phyloP scores from a whole-genome alignment of 306 rosid species.

The Sphenostylis stenocarpa region DNA sequence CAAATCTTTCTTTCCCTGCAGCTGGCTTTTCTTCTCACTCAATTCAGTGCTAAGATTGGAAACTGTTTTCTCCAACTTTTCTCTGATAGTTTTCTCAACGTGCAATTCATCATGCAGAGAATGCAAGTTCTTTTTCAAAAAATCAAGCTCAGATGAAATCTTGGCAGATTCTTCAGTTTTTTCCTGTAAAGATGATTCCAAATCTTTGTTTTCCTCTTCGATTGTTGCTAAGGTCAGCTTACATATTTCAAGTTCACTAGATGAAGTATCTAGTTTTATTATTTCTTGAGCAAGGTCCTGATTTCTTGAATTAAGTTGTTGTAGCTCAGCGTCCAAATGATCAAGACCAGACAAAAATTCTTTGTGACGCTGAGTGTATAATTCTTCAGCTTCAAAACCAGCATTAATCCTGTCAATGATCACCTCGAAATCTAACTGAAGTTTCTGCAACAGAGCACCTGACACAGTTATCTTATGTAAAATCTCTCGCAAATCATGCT shows the following conservation, averaged over 20 bases:
- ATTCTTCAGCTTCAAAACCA: conserved; percentile 64
- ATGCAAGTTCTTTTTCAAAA: conserved; percentile 34
- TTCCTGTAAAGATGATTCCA: conserved; percentile 51
- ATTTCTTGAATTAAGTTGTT: conserved; percentile 62
- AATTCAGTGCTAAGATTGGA: neutral
- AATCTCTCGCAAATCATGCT: conserved; percentile 47
- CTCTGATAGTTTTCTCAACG: neutral
- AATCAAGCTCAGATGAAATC: conserved; percentile 54
- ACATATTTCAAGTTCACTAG: conserved; percentile 57
- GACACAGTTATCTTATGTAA: conserved; percentile 54
- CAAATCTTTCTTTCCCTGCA: neutral
- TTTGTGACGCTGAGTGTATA: conserved; percentile 53
- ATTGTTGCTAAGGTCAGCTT: conserved; percentile 51
- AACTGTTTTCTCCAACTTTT: neutral
- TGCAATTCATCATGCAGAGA: neutral
- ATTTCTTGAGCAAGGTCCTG: conserved; percentile 67
- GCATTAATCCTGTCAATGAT: conserved; percentile 52
- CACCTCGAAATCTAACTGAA: conserved; percentile 66
- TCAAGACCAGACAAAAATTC: conserved; percentile 61
- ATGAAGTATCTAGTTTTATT: conserved; percentile 43
- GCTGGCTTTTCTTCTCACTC: neutral
- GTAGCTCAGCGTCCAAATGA: conserved; percentile 69
- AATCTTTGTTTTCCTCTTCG: conserved; percentile 59
- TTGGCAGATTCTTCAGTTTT: conserved; percentile 60
- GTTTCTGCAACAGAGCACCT: conserved; percentile 57